These are phyloP conservation scores for Fusarium veterinarium DNA, from an alignment of 2,329 filamentous ascomycete species.

Conservation along the genomic window DNA sequence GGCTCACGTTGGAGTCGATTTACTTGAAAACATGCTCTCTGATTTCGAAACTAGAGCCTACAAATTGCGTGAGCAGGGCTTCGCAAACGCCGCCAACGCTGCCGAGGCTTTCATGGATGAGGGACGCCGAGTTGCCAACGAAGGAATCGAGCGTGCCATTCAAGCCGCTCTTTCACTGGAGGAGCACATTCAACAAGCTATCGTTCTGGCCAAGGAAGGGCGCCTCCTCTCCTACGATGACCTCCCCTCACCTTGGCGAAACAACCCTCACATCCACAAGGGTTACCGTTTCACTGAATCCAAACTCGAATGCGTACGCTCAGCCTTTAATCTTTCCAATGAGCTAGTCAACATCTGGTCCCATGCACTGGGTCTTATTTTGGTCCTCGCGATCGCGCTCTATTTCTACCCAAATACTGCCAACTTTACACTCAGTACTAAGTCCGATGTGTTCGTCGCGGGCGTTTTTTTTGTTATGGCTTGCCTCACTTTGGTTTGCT, in stretches of 20 bases:
- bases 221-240: constrained; percentile 91
- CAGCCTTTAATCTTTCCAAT: constrained; percentile 87
- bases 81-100: constrained; percentile 73
- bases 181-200: constrained; percentile 84
- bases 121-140: constrained; percentile 83
- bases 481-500: constrained; percentile 94
- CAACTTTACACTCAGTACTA: constrained; percentile 88
- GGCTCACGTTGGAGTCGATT: constrained; percentile 84
- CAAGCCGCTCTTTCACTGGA: constrained; percentile 85
- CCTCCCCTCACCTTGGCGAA: constrained; percentile 89
- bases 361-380: constrained; percentile 86
- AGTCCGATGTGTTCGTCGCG: constrained; percentile 89
- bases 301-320: constrained; percentile 87
- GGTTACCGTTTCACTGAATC: constrained; percentile 96
- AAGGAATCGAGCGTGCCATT: constrained; percentile 80
- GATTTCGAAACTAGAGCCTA: constrained; percentile 88
- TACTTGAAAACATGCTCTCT: constrained; percentile 85
- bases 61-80: constrained; percentile 80
- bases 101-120: constrained; percentile 80
- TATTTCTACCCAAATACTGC: constrained; percentile 93
- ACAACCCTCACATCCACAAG: constrained; percentile 91
- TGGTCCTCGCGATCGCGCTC: constrained; percentile 89
- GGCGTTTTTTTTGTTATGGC: constrained; percentile 97
- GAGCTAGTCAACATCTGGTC: constrained; percentile 99
- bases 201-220: constrained; percentile 78